Conservation (phyloP, 164 flowering plant species). For the Magnolia officinalis region DNA sequence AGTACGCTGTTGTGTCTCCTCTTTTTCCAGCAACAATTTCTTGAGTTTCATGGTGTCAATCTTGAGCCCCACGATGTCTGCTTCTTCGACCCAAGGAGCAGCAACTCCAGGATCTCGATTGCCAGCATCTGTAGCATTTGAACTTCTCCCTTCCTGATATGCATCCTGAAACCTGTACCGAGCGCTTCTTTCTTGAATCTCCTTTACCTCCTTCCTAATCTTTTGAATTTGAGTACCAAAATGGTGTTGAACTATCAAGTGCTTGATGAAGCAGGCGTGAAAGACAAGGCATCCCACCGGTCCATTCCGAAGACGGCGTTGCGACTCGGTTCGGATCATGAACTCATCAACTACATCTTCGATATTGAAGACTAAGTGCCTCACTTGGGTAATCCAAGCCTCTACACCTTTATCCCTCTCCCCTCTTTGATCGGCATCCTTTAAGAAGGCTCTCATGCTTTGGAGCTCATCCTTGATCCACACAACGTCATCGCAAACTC, state of each 20-base stretch:
- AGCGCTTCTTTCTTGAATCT: neutral
- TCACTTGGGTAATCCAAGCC: slow-evolving; percentile 1
- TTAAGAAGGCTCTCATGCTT: neutral
- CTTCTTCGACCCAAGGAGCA: neutral
- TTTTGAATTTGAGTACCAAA: neutral
- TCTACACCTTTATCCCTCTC: neutral
- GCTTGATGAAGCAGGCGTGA: neutral
- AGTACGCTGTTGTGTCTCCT: neutral
- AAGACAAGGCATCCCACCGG: neutral
- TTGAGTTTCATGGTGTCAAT: neutral
- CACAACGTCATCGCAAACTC: neutral
- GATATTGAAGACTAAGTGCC: neutral
- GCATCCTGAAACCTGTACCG: neutral
- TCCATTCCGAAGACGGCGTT: neutral
- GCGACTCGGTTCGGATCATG: neutral
- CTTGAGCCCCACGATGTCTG: neutral
- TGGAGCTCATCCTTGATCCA: slow-evolving; percentile 1
- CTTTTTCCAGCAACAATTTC: neutral
- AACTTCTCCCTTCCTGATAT: neutral
- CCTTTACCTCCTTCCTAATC: neutral
- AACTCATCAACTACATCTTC: slow-evolving; percentile 9
- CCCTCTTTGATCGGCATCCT: neutral
- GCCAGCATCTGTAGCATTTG: neutral
- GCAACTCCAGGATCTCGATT: neutral
- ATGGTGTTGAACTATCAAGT: neutral